A percentile compares a stretch with the other conserved stretches of the same genome.
These are phyloP conservation scores for Solanum appendiculatum DNA, from an alignment of 257 asterid genomes.

Conservation along the genomic window DNA sequence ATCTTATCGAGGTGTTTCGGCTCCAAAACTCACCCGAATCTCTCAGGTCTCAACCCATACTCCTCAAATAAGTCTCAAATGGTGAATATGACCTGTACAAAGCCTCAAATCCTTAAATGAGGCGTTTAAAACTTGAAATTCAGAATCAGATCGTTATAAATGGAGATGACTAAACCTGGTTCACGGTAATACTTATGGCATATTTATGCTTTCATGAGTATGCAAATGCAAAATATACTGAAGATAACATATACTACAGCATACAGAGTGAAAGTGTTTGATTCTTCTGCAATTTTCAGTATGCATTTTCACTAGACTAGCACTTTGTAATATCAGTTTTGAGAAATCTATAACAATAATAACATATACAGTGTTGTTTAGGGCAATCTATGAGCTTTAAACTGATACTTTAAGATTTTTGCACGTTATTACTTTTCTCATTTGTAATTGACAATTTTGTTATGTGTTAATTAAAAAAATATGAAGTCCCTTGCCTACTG, in stretches of 20 bases:
- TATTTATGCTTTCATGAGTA: neutral
- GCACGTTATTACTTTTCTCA: neutral
- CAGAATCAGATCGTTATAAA: no score
- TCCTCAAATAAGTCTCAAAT: neutral
- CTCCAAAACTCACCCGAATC: neutral
- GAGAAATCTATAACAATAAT: neutral
- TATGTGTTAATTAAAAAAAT: neutral
- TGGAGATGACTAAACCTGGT: neutral
- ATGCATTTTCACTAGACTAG: neutral
- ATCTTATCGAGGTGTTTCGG: neutral
- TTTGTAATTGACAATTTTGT: no score
- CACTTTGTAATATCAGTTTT: neutral
- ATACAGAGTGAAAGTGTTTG: neutral
- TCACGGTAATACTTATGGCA: neutral
- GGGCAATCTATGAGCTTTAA: neutral
- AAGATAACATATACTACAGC: neutral
- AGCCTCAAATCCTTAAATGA: neutral
- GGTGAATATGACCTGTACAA: neutral
- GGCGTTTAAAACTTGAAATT: neutral
- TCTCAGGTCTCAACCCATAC: neutral
- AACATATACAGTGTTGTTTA: neutral
- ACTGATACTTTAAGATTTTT: neutral
- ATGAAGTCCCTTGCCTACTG: neutral
- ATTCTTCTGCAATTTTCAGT: no score
- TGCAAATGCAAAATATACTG: neutral